These are phyloP conservation scores for Linum usitatissimum DNA, from an alignment of 345 rosid species.

Conservation along the genomic window DNA sequence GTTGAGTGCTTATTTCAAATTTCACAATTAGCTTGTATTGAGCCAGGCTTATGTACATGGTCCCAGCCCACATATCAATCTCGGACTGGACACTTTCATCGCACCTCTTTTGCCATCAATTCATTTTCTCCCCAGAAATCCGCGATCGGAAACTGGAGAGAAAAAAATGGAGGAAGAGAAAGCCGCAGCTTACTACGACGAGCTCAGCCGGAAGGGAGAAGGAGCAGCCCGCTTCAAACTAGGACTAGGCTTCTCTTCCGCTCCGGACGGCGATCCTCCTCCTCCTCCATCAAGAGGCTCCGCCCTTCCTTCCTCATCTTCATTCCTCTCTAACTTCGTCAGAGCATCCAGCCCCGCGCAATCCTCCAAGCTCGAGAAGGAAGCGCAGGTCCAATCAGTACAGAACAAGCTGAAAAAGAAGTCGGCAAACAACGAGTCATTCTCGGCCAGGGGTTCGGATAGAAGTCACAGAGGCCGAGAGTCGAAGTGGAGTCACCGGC, in stretches of 20 bases:
- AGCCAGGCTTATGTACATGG: no score
- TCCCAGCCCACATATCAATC: no score
- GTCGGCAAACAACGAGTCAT: conserved; percentile 4
- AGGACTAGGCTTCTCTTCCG: conserved; percentile 80
- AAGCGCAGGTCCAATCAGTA: conserved; percentile 53
- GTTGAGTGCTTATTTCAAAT: no score
- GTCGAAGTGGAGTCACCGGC: conserved; percentile 3
- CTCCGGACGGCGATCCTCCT: conserved; percentile 8
- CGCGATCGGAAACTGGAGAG: background rate
- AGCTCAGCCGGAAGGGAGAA: conserved; percentile 74
- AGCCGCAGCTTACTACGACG: conserved; percentile 24
- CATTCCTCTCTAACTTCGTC: conserved; percentile 64
- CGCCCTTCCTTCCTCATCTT: conserved; percentile 47
- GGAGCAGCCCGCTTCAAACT: conserved; percentile 96
- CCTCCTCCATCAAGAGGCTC: conserved; percentile 39
- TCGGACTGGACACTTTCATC: no score
- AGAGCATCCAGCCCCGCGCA: conserved; percentile 53
- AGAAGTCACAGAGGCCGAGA: conserved; percentile 10
- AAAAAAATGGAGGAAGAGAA: conserved; percentile 8
- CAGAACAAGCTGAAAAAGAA: conserved; percentile 63
- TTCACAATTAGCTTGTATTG: no score
- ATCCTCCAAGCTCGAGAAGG: conserved; percentile 35
- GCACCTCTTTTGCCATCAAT: background rate
- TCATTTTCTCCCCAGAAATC: background rate
- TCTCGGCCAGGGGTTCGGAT: conserved; percentile 13